Evolutionary conservation across 805 yeast species (phyloP), one percentile per base, ranked within the genome.

Genomic region (Nakazawaea wyomingensis): DNA sequence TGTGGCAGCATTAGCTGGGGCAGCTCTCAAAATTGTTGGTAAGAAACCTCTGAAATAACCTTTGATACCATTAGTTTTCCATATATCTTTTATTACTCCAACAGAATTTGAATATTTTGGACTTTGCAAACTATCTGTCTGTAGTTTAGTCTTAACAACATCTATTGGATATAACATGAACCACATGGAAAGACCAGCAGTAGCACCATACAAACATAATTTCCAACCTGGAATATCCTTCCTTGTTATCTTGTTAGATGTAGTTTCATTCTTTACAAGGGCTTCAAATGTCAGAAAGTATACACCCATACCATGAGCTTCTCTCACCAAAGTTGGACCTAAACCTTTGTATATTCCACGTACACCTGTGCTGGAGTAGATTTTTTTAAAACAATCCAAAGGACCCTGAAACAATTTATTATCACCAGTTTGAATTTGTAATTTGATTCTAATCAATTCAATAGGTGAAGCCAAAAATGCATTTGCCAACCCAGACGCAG

Each of bases 1-100:
- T 0, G 99, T 95, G 24, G 95, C 96, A 33, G 96, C 99, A 60
- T 93, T 95, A 3, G 95, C 99, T 1, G 99, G 99, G 3, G 96
- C 96, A 39, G 99, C 98, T 66, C 99, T 83, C 50, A 93, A 68
- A 50, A 93, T 78, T 0, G 98, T 90, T 30, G 99, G 97, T 16
- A 79, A 64, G 59, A 95, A 90, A 1, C 99, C 99, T 64, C 82
- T 82, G 65, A 86, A 85, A 56, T 93, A 85, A 0, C 96, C 96
- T 49, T 70, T 70, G 20, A 79, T 45, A 21, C 98, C 97, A 41
- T 71, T 69, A n/a, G 71, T 68, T 38, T 59, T 62, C 55, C 60
- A 72, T 18, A 87, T 71, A 44, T 72, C 69, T 44, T 60, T 70
- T 14, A 76, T 65, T 21, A 88, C 95, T 46, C 75, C 75, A n/a